Conservation (phyloP, 2,329 filamentous ascomycete genomes). For the Chrysosporium keratinophilum region DNA sequence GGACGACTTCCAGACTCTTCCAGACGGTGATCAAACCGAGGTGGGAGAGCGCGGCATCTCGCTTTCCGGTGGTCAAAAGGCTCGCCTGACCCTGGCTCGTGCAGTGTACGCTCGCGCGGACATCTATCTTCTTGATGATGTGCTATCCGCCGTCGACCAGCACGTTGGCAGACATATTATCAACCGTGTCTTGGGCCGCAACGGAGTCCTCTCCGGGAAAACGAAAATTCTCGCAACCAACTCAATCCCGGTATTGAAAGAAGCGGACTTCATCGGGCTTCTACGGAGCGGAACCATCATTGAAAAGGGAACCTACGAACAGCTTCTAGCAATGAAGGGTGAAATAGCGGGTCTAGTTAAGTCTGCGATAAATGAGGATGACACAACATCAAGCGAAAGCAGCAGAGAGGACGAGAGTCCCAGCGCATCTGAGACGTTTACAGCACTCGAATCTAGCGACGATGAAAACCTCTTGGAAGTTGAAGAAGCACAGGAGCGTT, state of each 20-base stretch:
- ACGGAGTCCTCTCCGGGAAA: constrained; percentile 71
- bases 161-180: constrained; percentile 94
- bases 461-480: constrained; percentile 45
- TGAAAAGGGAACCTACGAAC: constrained; percentile 81
- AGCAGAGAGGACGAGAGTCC: constrained; percentile 49
- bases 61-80: constrained; percentile 90
- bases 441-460: constrained; percentile 37
- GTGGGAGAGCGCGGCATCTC: constrained; percentile 96
- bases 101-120: constrained; percentile 97
- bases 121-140: constrained; percentile 87
- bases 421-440: constrained; percentile 53
- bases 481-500: constrained; percentile 56
- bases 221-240: constrained; percentile 92
- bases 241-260: constrained; percentile 78
- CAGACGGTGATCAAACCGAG: constrained; percentile 91
- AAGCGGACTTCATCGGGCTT: constrained; percentile 80
- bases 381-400: constrained; percentile 44
- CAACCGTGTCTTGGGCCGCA: constrained; percentile 79
- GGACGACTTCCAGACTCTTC: constrained; percentile 84
- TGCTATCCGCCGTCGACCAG: constrained; percentile 93
- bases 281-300: constrained; percentile 71
- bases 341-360: constrained; percentile 76
- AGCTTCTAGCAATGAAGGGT: constrained; percentile 88
- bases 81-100: constrained; percentile 78
- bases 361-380: constrained; percentile 50